These are phyloP conservation scores for Fusarium verrucosum DNA, from an alignment of 2,329 filamentous ascomycete species.

Conservation along the genomic window DNA sequence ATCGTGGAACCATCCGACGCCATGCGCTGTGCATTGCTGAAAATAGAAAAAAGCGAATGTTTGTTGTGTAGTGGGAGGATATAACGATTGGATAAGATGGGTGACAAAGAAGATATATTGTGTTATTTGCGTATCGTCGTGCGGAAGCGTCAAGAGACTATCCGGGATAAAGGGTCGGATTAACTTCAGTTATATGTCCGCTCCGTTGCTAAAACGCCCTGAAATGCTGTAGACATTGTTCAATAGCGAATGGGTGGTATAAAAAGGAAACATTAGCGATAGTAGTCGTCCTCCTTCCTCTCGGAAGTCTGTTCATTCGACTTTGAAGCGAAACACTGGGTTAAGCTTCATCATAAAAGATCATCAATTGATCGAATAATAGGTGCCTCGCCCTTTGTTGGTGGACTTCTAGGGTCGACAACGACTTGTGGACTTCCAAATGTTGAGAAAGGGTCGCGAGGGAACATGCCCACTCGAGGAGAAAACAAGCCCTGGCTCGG, in stretches of 20 bases:
- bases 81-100: conserved; percentile 31
- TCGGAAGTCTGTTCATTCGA: conserved; percentile 9
- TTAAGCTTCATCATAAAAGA: conserved; percentile 63
- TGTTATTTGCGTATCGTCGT: conserved; percentile 41
- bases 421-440: conserved; percentile 62
- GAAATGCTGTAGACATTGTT: conserved; percentile 35
- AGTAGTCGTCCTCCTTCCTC: conserved; percentile 7
- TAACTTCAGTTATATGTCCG: conserved; percentile 13
- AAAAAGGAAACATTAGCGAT: conserved; percentile 14
- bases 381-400: conserved; percentile 76
- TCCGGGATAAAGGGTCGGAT: conserved; percentile 18
- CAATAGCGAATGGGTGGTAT: conserved; percentile 22
- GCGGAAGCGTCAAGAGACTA: conserved; percentile 24
- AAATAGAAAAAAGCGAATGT: conserved; percentile 37
- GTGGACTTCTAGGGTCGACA: conserved; percentile 77
- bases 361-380: conserved; percentile 83
- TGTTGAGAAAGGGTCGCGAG: conserved; percentile 61
- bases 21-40: conserved; percentile 42
- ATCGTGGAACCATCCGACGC: conserved; percentile 38
- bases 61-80: conserved; percentile 5
- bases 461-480: conserved; percentile 61
- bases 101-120: conserved; percentile 39
- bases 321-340: not conserved
- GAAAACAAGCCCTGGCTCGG: conserved; percentile 64
- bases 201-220: conserved; percentile 34